These are phyloP conservation scores for Rosellinia necatrix DNA, from an alignment of 2,329 filamentous ascomycete species.

Conservation along the genomic window DNA sequence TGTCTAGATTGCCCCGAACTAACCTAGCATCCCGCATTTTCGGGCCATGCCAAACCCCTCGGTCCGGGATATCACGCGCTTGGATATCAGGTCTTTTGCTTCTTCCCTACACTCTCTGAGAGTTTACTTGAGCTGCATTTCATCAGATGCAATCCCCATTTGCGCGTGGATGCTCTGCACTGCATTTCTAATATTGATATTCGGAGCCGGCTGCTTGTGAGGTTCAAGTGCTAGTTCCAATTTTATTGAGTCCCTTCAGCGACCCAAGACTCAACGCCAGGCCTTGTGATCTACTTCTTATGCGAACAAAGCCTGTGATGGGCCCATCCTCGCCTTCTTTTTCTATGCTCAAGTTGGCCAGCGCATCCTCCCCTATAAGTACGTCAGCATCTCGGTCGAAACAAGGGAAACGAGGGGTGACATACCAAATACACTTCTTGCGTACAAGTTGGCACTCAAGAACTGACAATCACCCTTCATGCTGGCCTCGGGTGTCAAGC, in stretches of 20 bases:
- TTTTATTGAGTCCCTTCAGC: constrained; percentile 91
- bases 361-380: constrained; percentile 84
- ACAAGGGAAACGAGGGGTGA: constrained; percentile 32
- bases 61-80: constrained; percentile 8
- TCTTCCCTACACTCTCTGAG: not conserved
- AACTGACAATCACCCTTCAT: constrained; percentile 98
- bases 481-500: constrained; percentile 92
- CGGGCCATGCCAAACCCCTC: constrained; percentile 14
- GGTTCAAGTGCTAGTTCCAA: constrained; percentile 50
- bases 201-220: not conserved
- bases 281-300: constrained; percentile 95
- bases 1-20: constrained; percentile 22
- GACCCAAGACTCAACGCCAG: constrained; percentile 91
- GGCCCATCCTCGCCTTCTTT: constrained; percentile 94
- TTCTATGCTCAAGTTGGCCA: constrained; percentile 97
- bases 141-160: constrained; percentile 4
- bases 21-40: constrained; percentile 15
- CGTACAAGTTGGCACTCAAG: constrained; percentile 94
- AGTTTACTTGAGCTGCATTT: constrained; percentile 14
- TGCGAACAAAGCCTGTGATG: constrained; percentile 95
- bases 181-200: constrained; percentile 15
- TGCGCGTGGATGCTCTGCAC: not conserved
- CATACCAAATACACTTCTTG: constrained; percentile 97
- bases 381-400: constrained; percentile 23
- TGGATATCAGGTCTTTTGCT: constrained; percentile 19